Conservation (phyloP, 768 basidiomycete species). For the Gelatoporia subvermispora region DNA sequence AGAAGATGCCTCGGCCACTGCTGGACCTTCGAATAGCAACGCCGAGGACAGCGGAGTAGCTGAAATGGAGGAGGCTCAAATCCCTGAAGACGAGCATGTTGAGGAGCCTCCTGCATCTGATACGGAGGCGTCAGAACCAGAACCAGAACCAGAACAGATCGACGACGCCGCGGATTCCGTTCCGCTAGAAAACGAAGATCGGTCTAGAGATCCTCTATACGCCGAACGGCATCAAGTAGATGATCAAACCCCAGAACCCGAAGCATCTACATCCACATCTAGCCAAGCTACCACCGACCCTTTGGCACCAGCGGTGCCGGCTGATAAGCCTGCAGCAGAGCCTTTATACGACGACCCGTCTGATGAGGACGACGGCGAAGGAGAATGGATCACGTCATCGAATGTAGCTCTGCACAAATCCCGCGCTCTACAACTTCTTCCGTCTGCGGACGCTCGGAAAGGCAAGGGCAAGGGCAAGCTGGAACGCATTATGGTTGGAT, state of each 20-base stretch:
- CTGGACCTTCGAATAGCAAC: background rate
- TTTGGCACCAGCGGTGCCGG: slow-evolving; percentile 14
- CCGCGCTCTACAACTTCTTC: slow-evolving; percentile 76
- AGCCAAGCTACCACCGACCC: slow-evolving; percentile 6
- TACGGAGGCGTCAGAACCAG: background rate
- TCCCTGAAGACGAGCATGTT: background rate
- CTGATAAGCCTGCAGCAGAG: background rate
- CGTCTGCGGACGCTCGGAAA: slow-evolving; percentile 33
- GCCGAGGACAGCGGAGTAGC: background rate
- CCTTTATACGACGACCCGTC: slow-evolving; percentile 72
- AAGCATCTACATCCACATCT: background rate
- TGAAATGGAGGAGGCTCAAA: background rate
- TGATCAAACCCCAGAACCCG: slow-evolving; percentile 11
- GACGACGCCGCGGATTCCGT: slow-evolving; percentile 13
- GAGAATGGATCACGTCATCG: slow-evolving; percentile 94
- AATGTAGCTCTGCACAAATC: slow-evolving; percentile 88
- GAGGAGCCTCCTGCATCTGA: slow-evolving; percentile 9
- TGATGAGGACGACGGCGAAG: slow-evolving; percentile 77
- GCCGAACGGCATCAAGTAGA: slow-evolving; percentile 39
- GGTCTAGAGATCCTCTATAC: slow-evolving; percentile 34
- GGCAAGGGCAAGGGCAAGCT: slow-evolving; percentile 29
- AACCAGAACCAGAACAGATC: background rate
- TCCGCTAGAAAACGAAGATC: slow-evolving; percentile 3
- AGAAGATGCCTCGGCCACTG: background rate
- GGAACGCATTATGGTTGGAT: slow-evolving; percentile 63